phyloP scores from a whole-genome alignment of 371 early-diverging fungal genomes.

The Mortierella sp. region DNA sequence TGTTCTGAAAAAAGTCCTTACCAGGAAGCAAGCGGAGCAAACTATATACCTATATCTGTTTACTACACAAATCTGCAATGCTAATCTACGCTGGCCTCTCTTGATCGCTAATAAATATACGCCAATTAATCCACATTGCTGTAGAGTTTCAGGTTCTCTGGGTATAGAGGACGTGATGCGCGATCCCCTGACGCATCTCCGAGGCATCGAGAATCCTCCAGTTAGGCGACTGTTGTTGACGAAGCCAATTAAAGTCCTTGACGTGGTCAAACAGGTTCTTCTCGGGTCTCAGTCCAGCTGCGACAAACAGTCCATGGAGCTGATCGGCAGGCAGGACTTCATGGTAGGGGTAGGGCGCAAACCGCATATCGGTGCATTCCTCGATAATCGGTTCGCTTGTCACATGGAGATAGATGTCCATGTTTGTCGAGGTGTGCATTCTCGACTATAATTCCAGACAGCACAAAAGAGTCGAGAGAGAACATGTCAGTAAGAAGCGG shows the following conservation, averaged over 20 bases:
- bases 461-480: neutral
- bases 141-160: neutral
- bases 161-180: slow-evolving; percentile 8
- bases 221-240: slow-evolving; percentile 81
- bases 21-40: neutral
- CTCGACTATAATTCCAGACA: slow-evolving; percentile 66
- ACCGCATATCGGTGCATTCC: slow-evolving; percentile 70
- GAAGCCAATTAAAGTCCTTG: slow-evolving; percentile 91
- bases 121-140: neutral
- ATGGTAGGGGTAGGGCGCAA: slow-evolving; percentile 64
- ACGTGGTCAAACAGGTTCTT: slow-evolving; percentile 70
- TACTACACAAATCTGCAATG: neutral
- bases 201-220: slow-evolving; percentile 63
- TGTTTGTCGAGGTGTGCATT: slow-evolving; percentile 77
- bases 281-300: slow-evolving; percentile 38
- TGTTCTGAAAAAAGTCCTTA: slow-evolving; percentile 13
- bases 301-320: slow-evolving; percentile 38
- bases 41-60: slow-evolving; percentile 6
- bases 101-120: slow-evolving; percentile 11
- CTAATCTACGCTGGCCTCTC: neutral
- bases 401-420: slow-evolving; percentile 75
- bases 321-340: slow-evolving; percentile 33
- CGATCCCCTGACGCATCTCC: slow-evolving; percentile 26
- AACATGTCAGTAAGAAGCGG: neutral
- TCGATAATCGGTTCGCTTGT: slow-evolving; percentile 88